These are phyloP conservation scores for Monilinia aucupariae DNA, from an alignment of 2,329 filamentous ascomycete species.

Conservation along the genomic window DNA sequence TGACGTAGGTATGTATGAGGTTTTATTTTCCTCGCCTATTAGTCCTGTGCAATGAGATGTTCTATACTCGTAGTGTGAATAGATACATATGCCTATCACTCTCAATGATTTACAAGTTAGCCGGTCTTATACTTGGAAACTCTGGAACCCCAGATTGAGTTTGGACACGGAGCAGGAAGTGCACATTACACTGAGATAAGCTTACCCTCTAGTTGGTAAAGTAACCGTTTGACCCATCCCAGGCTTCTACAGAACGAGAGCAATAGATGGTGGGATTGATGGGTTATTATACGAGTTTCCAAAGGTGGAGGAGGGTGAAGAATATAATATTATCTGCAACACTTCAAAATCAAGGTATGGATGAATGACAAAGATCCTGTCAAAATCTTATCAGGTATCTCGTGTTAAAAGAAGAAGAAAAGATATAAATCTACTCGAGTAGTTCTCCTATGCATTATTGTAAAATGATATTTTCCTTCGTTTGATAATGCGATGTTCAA, in stretches of 20 bases:
- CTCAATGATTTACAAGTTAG: not conserved
- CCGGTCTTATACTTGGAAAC: not conserved
- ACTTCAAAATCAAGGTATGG: not conserved
- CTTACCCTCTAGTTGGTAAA: not conserved
- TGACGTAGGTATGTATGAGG: not conserved
- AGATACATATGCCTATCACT: too few relatives aligned
- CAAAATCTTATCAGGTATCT: constrained; percentile 1
- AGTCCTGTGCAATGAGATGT: not conserved
- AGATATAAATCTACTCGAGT: too few relatives aligned
- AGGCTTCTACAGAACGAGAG: not conserved
- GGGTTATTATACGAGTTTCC: not conserved
- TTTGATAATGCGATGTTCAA: not conserved
- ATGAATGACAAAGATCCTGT: too few relatives aligned
- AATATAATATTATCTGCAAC: not conserved
- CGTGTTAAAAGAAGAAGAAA: not conserved
- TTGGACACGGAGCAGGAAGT: not conserved
- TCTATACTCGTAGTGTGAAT: too few relatives aligned
- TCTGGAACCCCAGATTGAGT: too few relatives aligned
- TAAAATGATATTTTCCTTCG: not conserved
- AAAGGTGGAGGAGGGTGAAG: not conserved
- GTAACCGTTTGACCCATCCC: not conserved
- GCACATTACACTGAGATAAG: not conserved
- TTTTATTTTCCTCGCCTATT: not conserved
- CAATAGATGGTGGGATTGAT: not conserved
- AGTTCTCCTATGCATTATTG: not conserved